Conservation (phyloP, 257 asterid genomes). For the Plantago elongata region DNA sequence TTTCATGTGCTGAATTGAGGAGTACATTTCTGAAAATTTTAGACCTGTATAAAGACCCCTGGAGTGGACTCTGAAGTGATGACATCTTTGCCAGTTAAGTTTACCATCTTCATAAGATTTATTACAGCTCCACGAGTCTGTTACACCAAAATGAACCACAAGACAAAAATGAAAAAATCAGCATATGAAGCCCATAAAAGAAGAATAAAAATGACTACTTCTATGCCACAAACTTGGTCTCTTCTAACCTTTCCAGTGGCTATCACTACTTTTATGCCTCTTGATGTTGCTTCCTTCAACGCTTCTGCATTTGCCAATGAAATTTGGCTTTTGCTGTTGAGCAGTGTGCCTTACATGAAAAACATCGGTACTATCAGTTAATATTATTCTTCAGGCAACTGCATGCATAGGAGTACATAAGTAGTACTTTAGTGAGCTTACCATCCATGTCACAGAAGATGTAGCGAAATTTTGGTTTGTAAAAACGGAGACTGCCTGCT, state of each 20-base stretch:
- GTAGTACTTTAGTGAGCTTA: slow-evolving; percentile 29
- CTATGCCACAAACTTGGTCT: slow-evolving; percentile 11
- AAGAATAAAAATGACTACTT: slow-evolving; percentile 14
- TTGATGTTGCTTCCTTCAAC: slow-evolving; percentile 73
- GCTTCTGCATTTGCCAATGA: slow-evolving; percentile 71
- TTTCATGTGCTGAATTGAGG: not conserved
- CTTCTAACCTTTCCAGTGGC: slow-evolving; percentile 95
- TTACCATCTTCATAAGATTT: slow-evolving; percentile 54
- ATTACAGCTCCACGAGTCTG: slow-evolving; percentile 93
- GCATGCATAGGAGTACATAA: not conserved
- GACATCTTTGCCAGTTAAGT: slow-evolving; percentile 79
- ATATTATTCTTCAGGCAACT: slow-evolving; percentile 9
- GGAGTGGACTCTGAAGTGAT: slow-evolving; percentile 74
- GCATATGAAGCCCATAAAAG: slow-evolving; percentile 20
- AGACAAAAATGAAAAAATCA: slow-evolving; percentile 21
- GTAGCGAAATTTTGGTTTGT: slow-evolving; percentile 80
- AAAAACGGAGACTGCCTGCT: slow-evolving; percentile 93
- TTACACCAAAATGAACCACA: slow-evolving; percentile 20
- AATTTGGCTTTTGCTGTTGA: slow-evolving; percentile 92
- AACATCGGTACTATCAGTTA: slow-evolving; percentile 18
- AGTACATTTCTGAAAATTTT: slow-evolving; percentile 5
- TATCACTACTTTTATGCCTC: slow-evolving; percentile 91
- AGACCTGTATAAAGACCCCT: slow-evolving; percentile 93
- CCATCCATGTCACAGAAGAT: slow-evolving; percentile 99
- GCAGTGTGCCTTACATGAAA: slow-evolving; percentile 64